These are phyloP conservation scores for Takashimella koratensis DNA, from an alignment of 1,284 basidiomycete species.

Conservation along the genomic window DNA sequence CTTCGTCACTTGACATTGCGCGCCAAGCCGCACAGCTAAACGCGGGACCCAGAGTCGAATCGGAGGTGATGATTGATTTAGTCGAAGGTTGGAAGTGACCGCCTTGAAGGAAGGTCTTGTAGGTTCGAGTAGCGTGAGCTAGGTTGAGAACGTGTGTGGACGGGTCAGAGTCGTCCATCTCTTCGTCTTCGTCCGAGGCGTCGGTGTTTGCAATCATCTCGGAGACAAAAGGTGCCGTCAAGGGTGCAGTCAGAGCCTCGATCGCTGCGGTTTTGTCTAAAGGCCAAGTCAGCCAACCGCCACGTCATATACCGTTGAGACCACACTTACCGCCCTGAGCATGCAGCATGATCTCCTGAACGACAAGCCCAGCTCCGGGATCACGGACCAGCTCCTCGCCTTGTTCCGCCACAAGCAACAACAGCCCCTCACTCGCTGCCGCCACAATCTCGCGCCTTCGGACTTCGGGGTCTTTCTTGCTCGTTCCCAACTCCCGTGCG, in stretches of 20 bases:
- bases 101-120: slow-evolving; percentile 83
- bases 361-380: slow-evolving; percentile 69
- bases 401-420: slow-evolving; percentile 62
- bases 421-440: slow-evolving; percentile 65
- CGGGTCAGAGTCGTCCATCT: slow-evolving; percentile 19
- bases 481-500: slow-evolving; percentile 56
- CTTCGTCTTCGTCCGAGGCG: slow-evolving; percentile 47
- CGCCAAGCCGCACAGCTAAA: slow-evolving; percentile 61
- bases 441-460: slow-evolving; percentile 65
- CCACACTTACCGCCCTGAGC: slow-evolving; percentile 66
- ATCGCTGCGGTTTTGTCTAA: slow-evolving; percentile 67
- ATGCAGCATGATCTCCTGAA: slow-evolving; percentile 74
- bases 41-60: slow-evolving; percentile 57
- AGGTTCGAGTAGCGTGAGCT: slow-evolving; percentile 71
- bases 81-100: slow-evolving; percentile 72
- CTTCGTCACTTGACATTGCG: slow-evolving; percentile 50
- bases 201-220: slow-evolving; percentile 24
- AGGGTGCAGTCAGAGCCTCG: slow-evolving; percentile 58
- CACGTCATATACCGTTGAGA: neutral
- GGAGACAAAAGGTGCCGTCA: slow-evolving; percentile 58
- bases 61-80: slow-evolving; percentile 54
- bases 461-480: slow-evolving; percentile 66
- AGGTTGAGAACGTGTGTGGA: slow-evolving; percentile 66
- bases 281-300: neutral
- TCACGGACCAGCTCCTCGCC: slow-evolving; percentile 62